A percentile compares a stretch with the other conserved stretches of the same genome.
Evolutionary conservation across 2,329 filamentous ascomycete genomes (phyloP).

Genomic region (Corniculantispora saksenae): DNA sequence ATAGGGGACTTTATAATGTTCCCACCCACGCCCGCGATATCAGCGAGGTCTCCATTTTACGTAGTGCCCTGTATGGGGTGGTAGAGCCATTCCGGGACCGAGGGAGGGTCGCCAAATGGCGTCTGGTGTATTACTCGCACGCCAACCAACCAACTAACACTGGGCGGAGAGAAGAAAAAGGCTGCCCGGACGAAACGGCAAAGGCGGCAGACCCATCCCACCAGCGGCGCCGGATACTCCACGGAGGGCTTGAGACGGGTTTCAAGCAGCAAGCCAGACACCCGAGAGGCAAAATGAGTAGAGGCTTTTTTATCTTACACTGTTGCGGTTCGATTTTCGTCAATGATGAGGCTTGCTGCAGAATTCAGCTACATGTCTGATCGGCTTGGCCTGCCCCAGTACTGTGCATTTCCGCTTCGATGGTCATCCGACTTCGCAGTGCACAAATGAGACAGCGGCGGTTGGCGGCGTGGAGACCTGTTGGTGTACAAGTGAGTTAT

Average conservation of each 20-base stretch:
- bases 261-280: slow-evolving; percentile 7
- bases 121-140: slow-evolving; percentile 17
- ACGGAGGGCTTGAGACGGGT: slow-evolving; percentile 14
- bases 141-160: not conserved
- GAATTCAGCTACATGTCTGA: not conserved
- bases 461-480: not conserved
- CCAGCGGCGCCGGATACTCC: slow-evolving; percentile 9
- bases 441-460: not conserved
- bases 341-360: not conserved
- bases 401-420: not conserved
- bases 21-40: slow-evolving; percentile 7
- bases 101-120: slow-evolving; percentile 14
- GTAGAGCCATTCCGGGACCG: slow-evolving; percentile 8
- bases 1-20: slow-evolving; percentile 11
- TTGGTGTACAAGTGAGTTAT: slow-evolving; percentile 6
- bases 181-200: slow-evolving; percentile 17
- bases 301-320: not conserved
- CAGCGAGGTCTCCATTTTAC: slow-evolving; percentile 8
- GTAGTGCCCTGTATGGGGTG: slow-evolving; percentile 8
- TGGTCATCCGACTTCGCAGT: not conserved
- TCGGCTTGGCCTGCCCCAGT: not conserved
- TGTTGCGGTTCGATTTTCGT: not conserved
- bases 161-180: not conserved
- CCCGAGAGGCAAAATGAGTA: not conserved
- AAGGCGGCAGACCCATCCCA: slow-evolving; percentile 17